Percentiles rank a stretch among this genome's conserved stretches.
phyloP scores from a whole-genome alignment of 2,329 filamentous ascomycete species.

The Fusarium sp. region DNA sequence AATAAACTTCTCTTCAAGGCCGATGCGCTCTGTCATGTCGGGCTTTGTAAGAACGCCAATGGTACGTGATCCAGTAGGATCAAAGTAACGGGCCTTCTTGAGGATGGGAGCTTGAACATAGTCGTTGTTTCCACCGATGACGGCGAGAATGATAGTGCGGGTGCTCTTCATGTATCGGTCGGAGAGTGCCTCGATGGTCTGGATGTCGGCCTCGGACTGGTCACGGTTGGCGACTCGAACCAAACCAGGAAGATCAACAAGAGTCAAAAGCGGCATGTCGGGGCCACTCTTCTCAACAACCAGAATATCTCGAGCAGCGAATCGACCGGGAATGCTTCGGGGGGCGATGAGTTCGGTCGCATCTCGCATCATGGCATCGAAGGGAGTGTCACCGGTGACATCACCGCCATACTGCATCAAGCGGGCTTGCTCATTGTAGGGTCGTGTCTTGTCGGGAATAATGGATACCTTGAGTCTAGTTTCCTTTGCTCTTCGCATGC shows the following conservation, averaged over 20 bases:
- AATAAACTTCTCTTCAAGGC: slow-evolving; percentile 62
- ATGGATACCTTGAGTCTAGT: slow-evolving; percentile 59
- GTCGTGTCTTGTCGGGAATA: slow-evolving; percentile 60
- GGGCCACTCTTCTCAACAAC: slow-evolving; percentile 67
- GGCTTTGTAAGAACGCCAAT: slow-evolving; percentile 63
- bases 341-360: slow-evolving; percentile 61
- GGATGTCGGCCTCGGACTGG: slow-evolving; percentile 61
- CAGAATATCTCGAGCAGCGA: slow-evolving; percentile 62
- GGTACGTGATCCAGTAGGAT: slow-evolving; percentile 58
- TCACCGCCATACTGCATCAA: slow-evolving; percentile 59
- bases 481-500: slow-evolving; percentile 59
- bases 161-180: slow-evolving; percentile 64
- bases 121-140: slow-evolving; percentile 63
- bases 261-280: slow-evolving; percentile 65
- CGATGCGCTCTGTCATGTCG: slow-evolving; percentile 61
- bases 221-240: slow-evolving; percentile 62
- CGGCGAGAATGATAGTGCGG: slow-evolving; percentile 63
- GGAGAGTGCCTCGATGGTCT: slow-evolving; percentile 60
- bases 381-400: slow-evolving; percentile 55
- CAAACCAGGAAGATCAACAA: slow-evolving; percentile 68
- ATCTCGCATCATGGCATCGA: slow-evolving; percentile 60
- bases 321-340: slow-evolving; percentile 59
- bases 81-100: slow-evolving; percentile 59
- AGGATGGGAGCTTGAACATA: slow-evolving; percentile 62
- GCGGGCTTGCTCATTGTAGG: slow-evolving; percentile 56